Percentiles rank a stretch among this genome's conserved stretches.
Conservation (phyloP, 1,139 yeast species). For the Hansenula anomala region DNA sequence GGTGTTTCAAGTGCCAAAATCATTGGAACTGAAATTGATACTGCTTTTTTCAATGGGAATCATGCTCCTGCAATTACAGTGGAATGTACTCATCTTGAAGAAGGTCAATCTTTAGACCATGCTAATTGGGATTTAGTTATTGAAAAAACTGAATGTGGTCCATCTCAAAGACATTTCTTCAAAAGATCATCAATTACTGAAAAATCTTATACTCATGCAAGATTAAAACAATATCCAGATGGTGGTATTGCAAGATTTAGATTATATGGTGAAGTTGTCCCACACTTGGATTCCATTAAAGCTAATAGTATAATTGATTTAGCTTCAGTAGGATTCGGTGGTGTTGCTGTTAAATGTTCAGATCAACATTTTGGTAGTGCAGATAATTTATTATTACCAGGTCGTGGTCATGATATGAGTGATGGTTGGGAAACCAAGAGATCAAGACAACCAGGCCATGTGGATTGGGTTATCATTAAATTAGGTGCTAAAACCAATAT, state of each 20-base stretch:
- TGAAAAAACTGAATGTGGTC: constrained; percentile 76
- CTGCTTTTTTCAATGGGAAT: constrained; percentile 90
- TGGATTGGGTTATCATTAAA: constrained; percentile 83
- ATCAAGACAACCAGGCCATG: constrained; percentile 77
- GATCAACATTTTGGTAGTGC: constrained; percentile 95
- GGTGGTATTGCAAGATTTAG: constrained; percentile 97
- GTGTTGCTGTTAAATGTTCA: constrained; percentile 74
- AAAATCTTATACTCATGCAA: constrained; percentile 67
- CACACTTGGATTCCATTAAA: constrained; percentile 45
- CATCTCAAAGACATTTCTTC: constrained; percentile 81
- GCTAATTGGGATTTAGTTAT: constrained; percentile 68
- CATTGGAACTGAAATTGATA: constrained; percentile 83
- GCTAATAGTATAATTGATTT: constrained; percentile 48
- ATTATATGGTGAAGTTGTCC: constrained; percentile 75
- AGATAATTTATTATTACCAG: constrained; percentile 83
- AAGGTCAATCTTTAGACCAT: constrained; percentile 23
- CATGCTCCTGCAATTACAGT: constrained; percentile 90
- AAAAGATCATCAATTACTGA: constrained; percentile 53
- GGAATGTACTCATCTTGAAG: constrained; percentile 52
- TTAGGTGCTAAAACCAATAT: constrained; percentile 64
- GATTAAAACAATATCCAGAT: constrained; percentile 90
- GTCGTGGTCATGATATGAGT: constrained; percentile 93
- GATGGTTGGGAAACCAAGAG: constrained; percentile 99
- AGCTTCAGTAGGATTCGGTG: constrained; percentile 84
- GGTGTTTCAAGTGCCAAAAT: constrained; percentile 83